Evolutionary conservation across 2,329 filamentous ascomycete genomes (phyloP).

Genomic region (Trichoderma afroharzianum): DNA sequence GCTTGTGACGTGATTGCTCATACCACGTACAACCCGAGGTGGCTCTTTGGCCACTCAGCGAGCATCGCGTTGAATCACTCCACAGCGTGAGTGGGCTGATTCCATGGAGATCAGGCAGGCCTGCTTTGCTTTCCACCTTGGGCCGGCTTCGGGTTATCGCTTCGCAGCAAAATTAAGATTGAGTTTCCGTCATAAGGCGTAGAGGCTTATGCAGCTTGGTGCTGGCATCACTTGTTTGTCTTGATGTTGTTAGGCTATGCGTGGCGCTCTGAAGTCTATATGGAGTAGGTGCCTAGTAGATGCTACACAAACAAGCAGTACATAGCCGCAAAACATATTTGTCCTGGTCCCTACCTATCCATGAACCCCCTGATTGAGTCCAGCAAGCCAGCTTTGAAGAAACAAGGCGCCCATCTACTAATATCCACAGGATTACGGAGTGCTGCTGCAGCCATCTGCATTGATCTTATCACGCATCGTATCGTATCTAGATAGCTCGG

Average conservation of each 20-base stretch:
- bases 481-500: not conserved
- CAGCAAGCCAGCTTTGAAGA: not conserved
- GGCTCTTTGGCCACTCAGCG: not conserved
- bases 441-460: not conserved
- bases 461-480: not conserved
- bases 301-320: not conserved
- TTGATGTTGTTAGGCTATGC: not conserved
- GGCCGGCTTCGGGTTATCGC: not conserved
- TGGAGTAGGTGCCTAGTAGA: not conserved
- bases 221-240: not conserved
- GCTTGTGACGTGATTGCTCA: conserved; percentile 15
- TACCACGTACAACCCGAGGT: conserved; percentile 10
- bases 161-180: not conserved
- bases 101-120: conserved; percentile 11
- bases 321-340: not conserved
- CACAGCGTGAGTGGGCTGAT: conserved; percentile 12
- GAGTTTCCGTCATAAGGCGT: not conserved
- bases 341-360: not conserved
- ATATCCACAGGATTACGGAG: not conserved
- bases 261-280: not conserved
- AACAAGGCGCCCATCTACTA: not conserved
- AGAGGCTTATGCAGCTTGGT: not conserved
- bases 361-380: not conserved
- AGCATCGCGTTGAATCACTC: conserved; percentile 9
- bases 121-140: not conserved